Base-by-base conservation (phyloP, 129 eudicot genomes). In the Dittrichia graveolens region DNA sequence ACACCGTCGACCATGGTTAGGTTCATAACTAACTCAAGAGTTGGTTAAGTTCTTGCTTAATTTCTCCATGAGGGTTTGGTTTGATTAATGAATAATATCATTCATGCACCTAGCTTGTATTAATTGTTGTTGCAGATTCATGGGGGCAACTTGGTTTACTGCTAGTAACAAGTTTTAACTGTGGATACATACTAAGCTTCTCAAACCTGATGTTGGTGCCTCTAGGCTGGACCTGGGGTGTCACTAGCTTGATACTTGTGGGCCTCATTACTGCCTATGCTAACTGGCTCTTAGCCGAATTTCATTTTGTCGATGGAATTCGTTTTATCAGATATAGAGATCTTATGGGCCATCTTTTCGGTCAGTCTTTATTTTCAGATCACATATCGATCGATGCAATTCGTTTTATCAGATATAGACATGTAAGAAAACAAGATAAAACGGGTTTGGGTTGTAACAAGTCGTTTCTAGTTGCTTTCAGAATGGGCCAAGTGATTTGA, bases 141-240 rank as follows among this genome's bases (percentile, higher is more conserved):
- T 79, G 86, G 84, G 50, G 55, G 63, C 90, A 85, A 61, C 71
- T 85, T 39, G 78, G 90, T 14, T 49, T 85, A 52, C 40, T 82
- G 53, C 82, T 82, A n/a, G 78, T 69, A 37, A 82, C 90, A 37
- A 66, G 87, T 73, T 85, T 75, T 73, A 85, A 85, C 71, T 85
- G 90, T 56, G 90, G 90, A 45, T 85, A 81, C 75, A 82, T 85
- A 72, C 75, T 85, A 55, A 82, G 86, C 80, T 85, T 82, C 69
- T 82, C 87, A 45, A 82, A 76, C 53, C 79, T 85, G 41, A 85
- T 82, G 82, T 56, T 85, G 87, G 90, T 85, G 45, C 90, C 90
- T 18, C 44, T 85, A 38, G 84, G 90, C 50, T 85, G 90, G 90
- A 73, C 75, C 8, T 85, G 90, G 84, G 87, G 87, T 34, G 12